These are phyloP conservation scores for Primulina eburnea DNA, from an alignment of 257 asterid genomes.

Conservation along the genomic window DNA sequence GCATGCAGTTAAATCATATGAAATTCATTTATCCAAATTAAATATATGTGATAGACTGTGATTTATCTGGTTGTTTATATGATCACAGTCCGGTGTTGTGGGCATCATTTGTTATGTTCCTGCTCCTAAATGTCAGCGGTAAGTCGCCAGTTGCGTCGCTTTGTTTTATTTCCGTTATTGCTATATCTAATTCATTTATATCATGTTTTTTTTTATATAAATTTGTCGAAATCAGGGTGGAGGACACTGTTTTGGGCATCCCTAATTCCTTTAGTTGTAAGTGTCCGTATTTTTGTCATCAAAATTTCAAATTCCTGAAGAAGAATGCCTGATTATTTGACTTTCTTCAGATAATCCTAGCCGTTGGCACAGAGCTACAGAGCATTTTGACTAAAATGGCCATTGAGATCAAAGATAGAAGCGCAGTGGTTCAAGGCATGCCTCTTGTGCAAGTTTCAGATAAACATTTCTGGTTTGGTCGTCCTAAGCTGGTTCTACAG, in stretches of 20 bases:
- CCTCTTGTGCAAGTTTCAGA: constrained; percentile 91
- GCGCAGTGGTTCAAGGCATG: constrained; percentile 91
- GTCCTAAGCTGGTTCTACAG: constrained; percentile 62
- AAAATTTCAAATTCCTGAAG: background rate
- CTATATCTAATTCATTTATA: background rate
- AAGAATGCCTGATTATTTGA: constrained; percentile 10
- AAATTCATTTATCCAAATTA: background rate
- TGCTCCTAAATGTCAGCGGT: constrained; percentile 86
- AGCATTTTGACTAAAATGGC: constrained; percentile 83
- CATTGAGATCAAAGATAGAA: constrained; percentile 70
- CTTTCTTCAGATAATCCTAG: constrained; percentile 62
- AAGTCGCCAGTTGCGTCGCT: constrained; percentile 18
- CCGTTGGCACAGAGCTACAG: constrained; percentile 88
- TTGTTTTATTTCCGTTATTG: background rate
- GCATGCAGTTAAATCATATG: background rate
- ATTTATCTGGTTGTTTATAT: constrained; percentile 18
- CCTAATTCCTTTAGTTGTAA: constrained; percentile 73
- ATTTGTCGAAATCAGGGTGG: constrained; percentile 58
- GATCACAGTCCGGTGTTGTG: constrained; percentile 80
- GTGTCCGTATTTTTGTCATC: constrained; percentile 26
- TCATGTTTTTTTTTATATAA: background rate
- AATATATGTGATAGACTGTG: constrained; percentile 19
- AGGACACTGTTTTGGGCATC: constrained; percentile 90
- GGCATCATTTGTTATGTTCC: constrained; percentile 81
- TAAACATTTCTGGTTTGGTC: constrained; percentile 78